phyloP scores from a whole-genome alignment of 148 eudicot species.

The Vaccinium corymbosum region DNA sequence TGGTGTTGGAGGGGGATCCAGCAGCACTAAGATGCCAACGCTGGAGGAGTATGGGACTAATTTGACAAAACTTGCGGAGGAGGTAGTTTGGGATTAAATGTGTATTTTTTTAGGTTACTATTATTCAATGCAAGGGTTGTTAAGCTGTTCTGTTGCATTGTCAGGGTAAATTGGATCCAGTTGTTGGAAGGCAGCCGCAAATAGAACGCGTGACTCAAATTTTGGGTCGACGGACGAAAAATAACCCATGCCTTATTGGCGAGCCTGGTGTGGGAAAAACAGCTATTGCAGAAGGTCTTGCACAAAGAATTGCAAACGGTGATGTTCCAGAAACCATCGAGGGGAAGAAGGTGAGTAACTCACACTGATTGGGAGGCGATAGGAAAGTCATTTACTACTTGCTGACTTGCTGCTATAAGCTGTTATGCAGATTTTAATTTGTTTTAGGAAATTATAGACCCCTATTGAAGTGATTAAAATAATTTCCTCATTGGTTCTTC shows the following conservation, averaged over 20 bases:
- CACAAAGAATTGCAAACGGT: slow-evolving; percentile 80
- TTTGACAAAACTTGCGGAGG: slow-evolving; percentile 90
- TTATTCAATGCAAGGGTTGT: background rate
- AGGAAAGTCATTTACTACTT: background rate
- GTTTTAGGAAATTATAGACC: background rate
- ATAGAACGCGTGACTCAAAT: slow-evolving; percentile 96
- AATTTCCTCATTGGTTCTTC: background rate
- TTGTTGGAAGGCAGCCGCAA: slow-evolving; percentile 87
- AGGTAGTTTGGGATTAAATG: slow-evolving; percentile 40
- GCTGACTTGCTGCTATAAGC: background rate
- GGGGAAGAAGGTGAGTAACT: slow-evolving; percentile 75
- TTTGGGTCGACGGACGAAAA: slow-evolving; percentile 79
- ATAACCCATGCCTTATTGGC: slow-evolving; percentile 95
- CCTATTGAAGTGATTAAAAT: background rate
- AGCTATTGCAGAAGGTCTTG: slow-evolving; percentile 93
- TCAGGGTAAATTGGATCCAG: slow-evolving; percentile 94
- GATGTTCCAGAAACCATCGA: slow-evolving; percentile 97
- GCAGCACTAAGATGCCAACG: slow-evolving; percentile 86
- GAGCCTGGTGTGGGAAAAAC: slow-evolving; percentile 99
- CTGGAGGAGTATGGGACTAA: slow-evolving; percentile 96
- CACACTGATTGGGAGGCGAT: background rate
- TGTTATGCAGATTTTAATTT: background rate
- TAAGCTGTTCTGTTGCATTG: slow-evolving; percentile 17
- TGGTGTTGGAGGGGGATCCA: slow-evolving; percentile 78
- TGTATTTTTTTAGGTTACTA: background rate